Base-by-base conservation (phyloP, 768 basidiomycete genomes). In the Mycena rosella region DNA sequence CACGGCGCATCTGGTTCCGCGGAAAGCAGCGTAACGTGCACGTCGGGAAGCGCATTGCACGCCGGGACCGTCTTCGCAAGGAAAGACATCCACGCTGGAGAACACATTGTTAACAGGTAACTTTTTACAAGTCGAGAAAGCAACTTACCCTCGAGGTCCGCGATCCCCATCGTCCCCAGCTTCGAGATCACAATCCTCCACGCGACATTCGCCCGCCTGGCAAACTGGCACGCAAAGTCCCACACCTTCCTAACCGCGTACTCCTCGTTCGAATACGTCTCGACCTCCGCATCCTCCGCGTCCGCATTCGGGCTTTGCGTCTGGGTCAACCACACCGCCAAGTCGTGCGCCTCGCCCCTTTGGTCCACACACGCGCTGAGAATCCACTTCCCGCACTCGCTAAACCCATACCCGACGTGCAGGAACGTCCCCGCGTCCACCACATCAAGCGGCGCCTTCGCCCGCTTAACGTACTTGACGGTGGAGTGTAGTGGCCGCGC, bases 131-230 rank as follows among this genome's bases (percentile, higher is more conserved):
- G 32, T n/a, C n/a, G 64, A 29, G 45, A 53, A 36, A 66, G 51
- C 45, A 17, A 79, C 89, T 65, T 70, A 94, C 94, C 90, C 71
- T 89, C 83, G 24, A 94, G 75, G 74, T 96, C 95, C 8, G 74
- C 74, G 54, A 82, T 78, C 1, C 78, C 76, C 82, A 95, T 88
- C 13, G 78, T 63, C 0, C 94, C 94, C 5, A 91, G 78, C 74
- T 90, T 93, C 8, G 91, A 80, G 63, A 96, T 82, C 11, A 91
- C 89, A 14, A 96, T 79, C 57, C 91, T 85, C 95, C 95, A 96
- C 75, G 96, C 93, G 24, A 94, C 81, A 74, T 89, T 88, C 14
- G 90, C 90, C 67, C 82, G 87, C 72, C 83, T 84, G 14, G 89
- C 88, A 72, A 92, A 87, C 38, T 85, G 82, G 60, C 85, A 75